These are phyloP conservation scores for Luvunga scandens DNA, from an alignment of 345 rosid species.

Conservation along the genomic window DNA sequence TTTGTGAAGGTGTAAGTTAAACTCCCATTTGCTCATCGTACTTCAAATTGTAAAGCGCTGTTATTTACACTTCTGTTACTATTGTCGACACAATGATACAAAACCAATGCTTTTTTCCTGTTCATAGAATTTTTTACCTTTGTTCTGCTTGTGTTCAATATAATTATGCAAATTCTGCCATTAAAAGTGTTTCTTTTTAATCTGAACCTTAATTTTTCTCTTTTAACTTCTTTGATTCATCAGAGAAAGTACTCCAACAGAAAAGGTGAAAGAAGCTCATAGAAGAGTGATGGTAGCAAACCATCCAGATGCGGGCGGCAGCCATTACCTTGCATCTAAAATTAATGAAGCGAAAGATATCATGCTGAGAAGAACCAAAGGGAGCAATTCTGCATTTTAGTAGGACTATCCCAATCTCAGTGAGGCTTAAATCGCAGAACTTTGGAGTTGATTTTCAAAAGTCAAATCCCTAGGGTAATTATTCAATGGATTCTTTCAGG, in stretches of 20 bases:
- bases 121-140: background rate
- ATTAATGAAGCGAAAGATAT: conserved; percentile 49
- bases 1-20: background rate
- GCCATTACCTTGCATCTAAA: conserved; percentile 51
- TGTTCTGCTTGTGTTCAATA: background rate
- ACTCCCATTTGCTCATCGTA: background rate
- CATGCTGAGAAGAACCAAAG: conserved; percentile 38
- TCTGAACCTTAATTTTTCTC: background rate
- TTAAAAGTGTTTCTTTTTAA: background rate
- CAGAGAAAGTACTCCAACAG: conserved; percentile 54
- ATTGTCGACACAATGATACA: background rate
- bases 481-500: background rate
- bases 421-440: background rate
- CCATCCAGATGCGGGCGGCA: conserved; percentile 58
- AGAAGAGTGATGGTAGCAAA: no score
- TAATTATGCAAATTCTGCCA: background rate
- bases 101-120: background rate
- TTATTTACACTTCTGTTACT: no score
- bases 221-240: background rate
- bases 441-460: background rate
- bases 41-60: background rate
- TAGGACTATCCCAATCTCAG: background rate
- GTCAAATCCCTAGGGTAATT: background rate
- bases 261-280: conserved; percentile 65
- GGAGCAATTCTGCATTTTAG: conserved; percentile 38